Evolutionary conservation across 805 yeast species (phyloP).

Genomic region (Lachancea thermotolerans): DNA sequence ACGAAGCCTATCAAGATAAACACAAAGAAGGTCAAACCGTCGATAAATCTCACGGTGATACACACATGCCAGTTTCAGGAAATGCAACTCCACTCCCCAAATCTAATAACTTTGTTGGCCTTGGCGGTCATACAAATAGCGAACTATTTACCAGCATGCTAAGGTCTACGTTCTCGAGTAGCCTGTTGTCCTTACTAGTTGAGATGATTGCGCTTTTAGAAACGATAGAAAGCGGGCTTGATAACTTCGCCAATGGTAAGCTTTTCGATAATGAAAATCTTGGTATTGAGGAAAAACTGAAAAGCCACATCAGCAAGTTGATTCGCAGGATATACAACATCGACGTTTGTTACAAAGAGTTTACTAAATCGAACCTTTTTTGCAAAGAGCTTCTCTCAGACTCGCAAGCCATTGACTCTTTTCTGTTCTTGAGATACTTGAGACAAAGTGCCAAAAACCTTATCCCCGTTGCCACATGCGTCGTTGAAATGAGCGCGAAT

Average conservation of each 20-base stretch:
- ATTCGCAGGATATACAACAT: conserved; percentile 28
- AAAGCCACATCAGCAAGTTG: conserved; percentile 17
- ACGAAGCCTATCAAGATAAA: conserved; percentile 1
- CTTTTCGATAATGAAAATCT: not conserved
- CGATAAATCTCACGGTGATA: conserved; percentile 6
- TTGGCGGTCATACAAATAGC: conserved; percentile 2
- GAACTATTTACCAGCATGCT: conserved; percentile 28
- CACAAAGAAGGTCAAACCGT: not conserved
- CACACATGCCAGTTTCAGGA: conserved; percentile 23
- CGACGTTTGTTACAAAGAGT: conserved; percentile 32
- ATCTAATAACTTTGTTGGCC: not conserved
- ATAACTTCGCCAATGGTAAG: not conserved
- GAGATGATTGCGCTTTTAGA: conserved; percentile 31
- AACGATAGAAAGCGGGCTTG: conserved; percentile 9
- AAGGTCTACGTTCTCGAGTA: conserved; percentile 29
- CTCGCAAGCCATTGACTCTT: conserved; percentile 34
- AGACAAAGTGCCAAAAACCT: conserved; percentile 36
- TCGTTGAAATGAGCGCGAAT: conserved; percentile 19
- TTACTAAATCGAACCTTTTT: conserved; percentile 33
- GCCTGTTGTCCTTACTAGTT: conserved; percentile 25
- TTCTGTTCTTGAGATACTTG: conserved; percentile 36
- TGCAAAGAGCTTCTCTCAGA: conserved; percentile 32
- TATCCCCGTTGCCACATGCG: conserved; percentile 22
- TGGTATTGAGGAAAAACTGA: conserved; percentile 7
- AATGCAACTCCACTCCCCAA: conserved; percentile 33